Base-by-base conservation (phyloP, 129 eudicot species). In the Helianthus tuberosus region DNA sequence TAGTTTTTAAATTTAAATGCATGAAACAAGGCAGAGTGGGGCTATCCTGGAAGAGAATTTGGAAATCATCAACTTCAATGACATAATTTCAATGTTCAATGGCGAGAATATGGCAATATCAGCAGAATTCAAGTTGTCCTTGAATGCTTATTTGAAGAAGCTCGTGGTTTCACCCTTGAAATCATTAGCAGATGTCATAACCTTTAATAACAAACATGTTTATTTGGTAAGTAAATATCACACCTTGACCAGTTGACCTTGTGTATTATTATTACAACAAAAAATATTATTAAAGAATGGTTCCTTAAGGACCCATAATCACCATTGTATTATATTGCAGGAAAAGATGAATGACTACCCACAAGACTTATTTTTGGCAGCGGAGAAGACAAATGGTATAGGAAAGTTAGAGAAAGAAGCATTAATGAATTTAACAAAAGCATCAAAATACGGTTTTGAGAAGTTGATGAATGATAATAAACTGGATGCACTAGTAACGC, bases 401-500 rank as follows among this genome's bases (percentile, higher is more conserved):
- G n/a, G 89, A 11, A 49, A 79, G 14, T 17, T 57, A 38, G 88
- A 86, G 72, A 75, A 72, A 68, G 58, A 79, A 53, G 83, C 81
- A 15, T 23, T 66, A 64, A 8, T 32, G 77, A 84, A 85, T 46
- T 55, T 89, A 55, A 73, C 54, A 32, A 81, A 66, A 51, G 74
- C 80, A 15, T 78, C 81, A 39, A 71, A 74, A 29, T 15, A 80
- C 27, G 97, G 97, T 41, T 86, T 92, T 48, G 89, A 83, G 74
- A 89, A 83, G 72, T 62, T 89, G 87, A 89, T 86, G 96, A 51
- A 36, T 8, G 80, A 85, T 4, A 67, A 89, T 68, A 82, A 85
- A 64, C 61, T 89, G 69, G 96, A 92, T 27, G 97, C 93, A 27
- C 44, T 89, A 71, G 91, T 89, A 49, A 85, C 87, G 9, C 86